Percentiles rank a stretch among this genome's conserved stretches.
phyloP scores from a whole-genome alignment of 192 early-diverging fungal species.

The Fimicolochytrium jonesii region DNA sequence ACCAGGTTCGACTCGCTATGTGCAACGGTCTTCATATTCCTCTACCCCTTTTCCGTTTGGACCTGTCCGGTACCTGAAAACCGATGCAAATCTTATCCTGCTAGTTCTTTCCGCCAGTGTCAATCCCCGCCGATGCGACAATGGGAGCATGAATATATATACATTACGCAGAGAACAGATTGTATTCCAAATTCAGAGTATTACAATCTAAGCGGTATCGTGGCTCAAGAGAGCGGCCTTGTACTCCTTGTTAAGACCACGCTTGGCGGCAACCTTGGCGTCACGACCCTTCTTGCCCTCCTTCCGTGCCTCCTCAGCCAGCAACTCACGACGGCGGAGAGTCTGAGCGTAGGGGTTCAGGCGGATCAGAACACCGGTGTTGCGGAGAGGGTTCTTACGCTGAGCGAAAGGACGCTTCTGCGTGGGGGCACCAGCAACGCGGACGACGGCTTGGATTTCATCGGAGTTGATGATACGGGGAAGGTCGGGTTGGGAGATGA shows the following conservation, averaged over 20 bases:
- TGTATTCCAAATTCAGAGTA: not conserved
- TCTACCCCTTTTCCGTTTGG: no score
- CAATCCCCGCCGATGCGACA: no score
- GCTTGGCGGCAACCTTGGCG: constrained; percentile 36
- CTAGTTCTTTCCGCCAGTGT: no score
- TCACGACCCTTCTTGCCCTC: constrained; percentile 23
- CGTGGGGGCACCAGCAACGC: constrained; percentile 70
- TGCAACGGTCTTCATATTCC: no score
- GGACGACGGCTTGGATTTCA: constrained; percentile 93
- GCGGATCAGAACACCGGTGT: constrained; percentile 84
- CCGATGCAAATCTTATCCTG: no score
- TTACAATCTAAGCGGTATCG: constrained; percentile 6
- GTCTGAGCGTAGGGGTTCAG: constrained; percentile 97
- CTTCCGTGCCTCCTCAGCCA: constrained; percentile 31
- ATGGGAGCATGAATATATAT: not conserved
- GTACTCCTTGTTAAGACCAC: constrained; percentile 31
- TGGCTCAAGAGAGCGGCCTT: constrained; percentile 12
- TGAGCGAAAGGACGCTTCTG: constrained; percentile 92
- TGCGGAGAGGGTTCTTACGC: constrained; percentile 98
- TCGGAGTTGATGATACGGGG: constrained; percentile 93
- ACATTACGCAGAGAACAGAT: not conserved
- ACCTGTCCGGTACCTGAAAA: no score
- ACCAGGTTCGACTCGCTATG: no score
- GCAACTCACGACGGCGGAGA: constrained; percentile 54
- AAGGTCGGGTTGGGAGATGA: constrained; percentile 94